These are phyloP conservation scores for Metschnikowia matae DNA, from an alignment of 805 yeast species.

Conservation along the genomic window DNA sequence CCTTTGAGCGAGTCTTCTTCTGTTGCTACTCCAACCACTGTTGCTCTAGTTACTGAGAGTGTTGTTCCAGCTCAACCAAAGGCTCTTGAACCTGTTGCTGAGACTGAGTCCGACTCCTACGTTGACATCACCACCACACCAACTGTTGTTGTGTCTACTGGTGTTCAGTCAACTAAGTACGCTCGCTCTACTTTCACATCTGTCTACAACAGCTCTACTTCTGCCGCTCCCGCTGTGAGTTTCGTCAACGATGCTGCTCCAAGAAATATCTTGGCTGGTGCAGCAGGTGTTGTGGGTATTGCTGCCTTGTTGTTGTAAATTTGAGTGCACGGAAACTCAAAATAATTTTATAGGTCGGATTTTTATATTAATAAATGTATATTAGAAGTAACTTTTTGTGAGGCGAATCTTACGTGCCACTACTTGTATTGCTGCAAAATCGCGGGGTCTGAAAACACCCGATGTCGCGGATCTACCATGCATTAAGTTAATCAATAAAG, in stretches of 20 bases:
- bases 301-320: slow-evolving; percentile 33
- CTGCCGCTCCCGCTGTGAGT: slow-evolving; percentile 23
- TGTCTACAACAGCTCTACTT: slow-evolving; percentile 20
- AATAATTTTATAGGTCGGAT: slow-evolving; percentile 7
- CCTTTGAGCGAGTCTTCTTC: slow-evolving; percentile 16
- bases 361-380: slow-evolving; percentile 1
- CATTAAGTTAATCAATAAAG: too few species aligned
- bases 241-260: slow-evolving; percentile 34
- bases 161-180: slow-evolving; percentile 41
- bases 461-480: not conserved
- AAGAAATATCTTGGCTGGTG: slow-evolving; percentile 28
- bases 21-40: slow-evolving; percentile 10
- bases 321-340: not conserved
- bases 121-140: slow-evolving; percentile 52
- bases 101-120: slow-evolving; percentile 33
- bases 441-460: not conserved
- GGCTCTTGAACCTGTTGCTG: slow-evolving; percentile 14
- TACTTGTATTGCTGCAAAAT: not conserved
- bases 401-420: not conserved
- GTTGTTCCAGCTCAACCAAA: not conserved
- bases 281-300: slow-evolving; percentile 40
- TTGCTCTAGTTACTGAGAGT: slow-evolving; percentile 8
- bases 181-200: slow-evolving; percentile 37
- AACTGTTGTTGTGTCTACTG: slow-evolving; percentile 43
- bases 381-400: not conserved